A percentile compares a stretch with the other conserved stretches of the same genome.
Evolutionary conservation across 2,329 filamentous ascomycete genomes (phyloP).

Genomic region (Arthrobotrys sinensis): DNA sequence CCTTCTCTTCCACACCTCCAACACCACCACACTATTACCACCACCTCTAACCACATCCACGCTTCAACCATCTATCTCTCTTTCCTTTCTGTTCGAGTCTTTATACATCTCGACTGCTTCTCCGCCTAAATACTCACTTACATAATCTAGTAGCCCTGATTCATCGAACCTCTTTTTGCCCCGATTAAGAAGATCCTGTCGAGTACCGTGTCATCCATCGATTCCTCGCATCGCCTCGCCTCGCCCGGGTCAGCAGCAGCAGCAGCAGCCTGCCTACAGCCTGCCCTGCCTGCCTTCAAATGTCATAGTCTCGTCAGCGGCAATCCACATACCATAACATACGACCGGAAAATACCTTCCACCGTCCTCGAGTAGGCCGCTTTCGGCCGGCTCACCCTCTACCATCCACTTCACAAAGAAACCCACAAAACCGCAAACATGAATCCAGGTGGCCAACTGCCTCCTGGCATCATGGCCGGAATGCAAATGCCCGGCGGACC

Average conservation of each 20-base stretch:
- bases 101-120: background rate
- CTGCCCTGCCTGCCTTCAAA: no score
- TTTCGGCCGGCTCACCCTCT: slow-evolving; percentile 13
- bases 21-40: no score
- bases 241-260: background rate
- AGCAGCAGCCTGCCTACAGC: background rate
- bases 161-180: no score
- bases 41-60: background rate
- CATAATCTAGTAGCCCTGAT: no score
- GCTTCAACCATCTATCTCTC: background rate
- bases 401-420: no score
- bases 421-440: background rate
- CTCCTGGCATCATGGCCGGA: slow-evolving; percentile 41
- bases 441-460: slow-evolving; percentile 46
- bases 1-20: background rate
- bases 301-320: no score
- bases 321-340: background rate
- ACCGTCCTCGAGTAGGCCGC: slow-evolving; percentile 15
- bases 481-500: slow-evolving; percentile 19
- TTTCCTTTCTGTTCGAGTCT: background rate
- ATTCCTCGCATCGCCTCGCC: background rate
- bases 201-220: slow-evolving; percentile 1
- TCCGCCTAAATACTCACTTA: background rate
- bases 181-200: background rate
- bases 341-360: background rate